Evolutionary conservation across 495 filamentous ascomycete genomes (phyloP).

Genomic region (Aspergillus incahuasiensis): DNA sequence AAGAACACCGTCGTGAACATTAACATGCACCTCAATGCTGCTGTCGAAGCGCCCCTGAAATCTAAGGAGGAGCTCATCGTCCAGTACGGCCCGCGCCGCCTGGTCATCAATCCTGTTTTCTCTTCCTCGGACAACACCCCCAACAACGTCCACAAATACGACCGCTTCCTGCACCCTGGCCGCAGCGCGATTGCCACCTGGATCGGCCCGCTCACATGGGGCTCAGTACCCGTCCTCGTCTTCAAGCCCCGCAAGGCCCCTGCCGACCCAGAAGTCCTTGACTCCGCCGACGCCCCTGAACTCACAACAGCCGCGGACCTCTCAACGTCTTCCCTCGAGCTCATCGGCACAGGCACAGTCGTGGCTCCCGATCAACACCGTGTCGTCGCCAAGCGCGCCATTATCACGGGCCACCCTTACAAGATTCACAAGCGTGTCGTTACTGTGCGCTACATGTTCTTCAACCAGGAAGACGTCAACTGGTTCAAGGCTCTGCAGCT

Average conservation of each 20-base stretch:
- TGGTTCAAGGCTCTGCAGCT: constrained; percentile 96
- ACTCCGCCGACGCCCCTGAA: constrained; percentile 27
- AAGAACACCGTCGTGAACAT: constrained; percentile 85
- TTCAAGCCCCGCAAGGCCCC: constrained; percentile 56
- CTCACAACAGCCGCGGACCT: constrained; percentile 6
- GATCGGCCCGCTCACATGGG: constrained; percentile 88
- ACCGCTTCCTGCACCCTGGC: constrained; percentile 87
- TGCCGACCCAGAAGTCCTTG: constrained; percentile 39
- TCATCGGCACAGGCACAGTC: constrained; percentile 81
- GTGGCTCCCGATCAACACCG: constrained; percentile 73
- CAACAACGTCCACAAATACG: constrained; percentile 95
- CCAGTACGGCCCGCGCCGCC: constrained; percentile 80
- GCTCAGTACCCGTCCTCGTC: constrained; percentile 80
- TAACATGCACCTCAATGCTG: constrained; percentile 73
- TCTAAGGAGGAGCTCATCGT: constrained; percentile 86
- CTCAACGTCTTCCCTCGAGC: constrained; percentile 46
- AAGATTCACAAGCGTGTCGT: constrained; percentile 98
- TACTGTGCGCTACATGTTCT: constrained; percentile 99
- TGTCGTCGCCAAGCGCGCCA: constrained; percentile 88
- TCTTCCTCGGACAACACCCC: constrained; percentile 76
- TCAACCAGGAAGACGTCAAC: constrained; percentile 86
- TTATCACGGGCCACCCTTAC: constrained; percentile 92
- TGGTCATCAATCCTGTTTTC: constrained; percentile 86
- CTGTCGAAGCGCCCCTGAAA: constrained; percentile 66
- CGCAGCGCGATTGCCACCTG: constrained; percentile 88